phyloP scores from a whole-genome alignment of 2,329 filamentous ascomycete species.

The Arachnomyces sp. region DNA sequence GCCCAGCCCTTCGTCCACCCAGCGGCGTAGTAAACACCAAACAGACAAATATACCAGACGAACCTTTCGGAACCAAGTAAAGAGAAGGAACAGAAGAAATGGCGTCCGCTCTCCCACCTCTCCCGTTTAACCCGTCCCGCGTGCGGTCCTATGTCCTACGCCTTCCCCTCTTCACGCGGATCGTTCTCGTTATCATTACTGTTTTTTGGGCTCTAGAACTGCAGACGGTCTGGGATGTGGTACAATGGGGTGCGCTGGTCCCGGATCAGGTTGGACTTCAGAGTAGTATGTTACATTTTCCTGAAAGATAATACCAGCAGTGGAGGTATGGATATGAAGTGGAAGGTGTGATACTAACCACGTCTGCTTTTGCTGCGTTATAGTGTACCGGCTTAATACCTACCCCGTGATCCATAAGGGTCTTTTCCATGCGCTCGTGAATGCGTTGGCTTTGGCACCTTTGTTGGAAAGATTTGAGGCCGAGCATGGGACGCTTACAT shows the following conservation, averaged over 20 bases:
- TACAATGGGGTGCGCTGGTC: slow-evolving; percentile 68
- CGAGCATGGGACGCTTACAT: slow-evolving; percentile 82
- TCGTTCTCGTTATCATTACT: slow-evolving; percentile 58
- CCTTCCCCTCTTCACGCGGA: slow-evolving; percentile 78
- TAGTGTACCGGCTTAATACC: slow-evolving; percentile 88
- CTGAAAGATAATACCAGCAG: not conserved
- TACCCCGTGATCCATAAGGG: slow-evolving; percentile 80
- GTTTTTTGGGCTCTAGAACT: slow-evolving; percentile 61
- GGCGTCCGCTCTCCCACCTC: slow-evolving; percentile 40
- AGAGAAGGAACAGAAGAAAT: not conserved
- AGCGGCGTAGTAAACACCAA: too few relatives aligned
- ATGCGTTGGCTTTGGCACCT: slow-evolving; percentile 72
- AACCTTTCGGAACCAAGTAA: too few relatives aligned
- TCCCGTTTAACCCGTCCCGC: slow-evolving; percentile 61
- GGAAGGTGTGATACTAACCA: slow-evolving; percentile 3
- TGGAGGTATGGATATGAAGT: not conserved
- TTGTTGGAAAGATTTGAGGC: slow-evolving; percentile 87
- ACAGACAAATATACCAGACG: too few relatives aligned
- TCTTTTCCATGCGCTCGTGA: slow-evolving; percentile 71
- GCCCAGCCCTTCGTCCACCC: too few relatives aligned
- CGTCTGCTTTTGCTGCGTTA: not conserved
- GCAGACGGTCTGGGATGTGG: slow-evolving; percentile 62
- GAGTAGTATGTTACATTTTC: slow-evolving; percentile 52
- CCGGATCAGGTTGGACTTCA: slow-evolving; percentile 65
- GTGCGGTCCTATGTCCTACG: slow-evolving; percentile 74